phyloP scores from a whole-genome alignment of 257 asterid genomes.

The Nicotiana otophora region DNA sequence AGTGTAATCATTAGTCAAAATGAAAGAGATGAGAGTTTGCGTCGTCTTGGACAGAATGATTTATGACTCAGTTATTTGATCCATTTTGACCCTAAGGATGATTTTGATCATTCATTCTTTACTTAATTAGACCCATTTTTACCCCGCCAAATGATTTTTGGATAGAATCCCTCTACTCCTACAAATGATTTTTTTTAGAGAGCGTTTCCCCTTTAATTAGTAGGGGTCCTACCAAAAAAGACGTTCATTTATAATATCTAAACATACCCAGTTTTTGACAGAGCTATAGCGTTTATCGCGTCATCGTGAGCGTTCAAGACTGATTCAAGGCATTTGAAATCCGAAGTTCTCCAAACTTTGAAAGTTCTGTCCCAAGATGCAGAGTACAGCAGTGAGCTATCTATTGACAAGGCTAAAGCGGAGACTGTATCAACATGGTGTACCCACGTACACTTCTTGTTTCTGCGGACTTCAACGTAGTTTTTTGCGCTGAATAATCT shows the following conservation, averaged over 20 bases:
- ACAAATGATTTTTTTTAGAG: too few species aligned
- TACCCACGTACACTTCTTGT: slow-evolving; percentile 69
- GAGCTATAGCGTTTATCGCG: slow-evolving; percentile 63
- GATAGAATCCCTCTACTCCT: too few species aligned
- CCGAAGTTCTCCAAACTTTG: slow-evolving; percentile 70
- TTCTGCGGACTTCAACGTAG: slow-evolving; percentile 55
- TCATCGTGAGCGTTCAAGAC: slow-evolving; percentile 65
- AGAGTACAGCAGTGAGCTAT: slow-evolving; percentile 47
- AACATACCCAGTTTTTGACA: slow-evolving; percentile 36
- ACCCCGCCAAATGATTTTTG: too few species aligned
- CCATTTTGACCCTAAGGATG: background rate
- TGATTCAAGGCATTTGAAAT: slow-evolving; percentile 64
- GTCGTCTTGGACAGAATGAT: background rate
- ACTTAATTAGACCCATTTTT: too few species aligned
- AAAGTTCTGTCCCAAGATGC: slow-evolving; percentile 80
- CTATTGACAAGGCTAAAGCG: slow-evolving; percentile 44
- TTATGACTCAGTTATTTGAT: background rate
- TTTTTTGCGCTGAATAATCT: slow-evolving; percentile 40
- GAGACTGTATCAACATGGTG: slow-evolving; percentile 77
- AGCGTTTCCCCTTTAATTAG: too few species aligned
- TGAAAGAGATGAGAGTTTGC: too few species aligned
- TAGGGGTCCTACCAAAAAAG: too few species aligned
- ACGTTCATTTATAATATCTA: too few species aligned
- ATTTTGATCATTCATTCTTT: too few species aligned
- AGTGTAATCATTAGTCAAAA: background rate